Base-by-base conservation (phyloP, 2,329 filamentous ascomycete genomes). In the Aspergillus aculeatinus region DNA sequence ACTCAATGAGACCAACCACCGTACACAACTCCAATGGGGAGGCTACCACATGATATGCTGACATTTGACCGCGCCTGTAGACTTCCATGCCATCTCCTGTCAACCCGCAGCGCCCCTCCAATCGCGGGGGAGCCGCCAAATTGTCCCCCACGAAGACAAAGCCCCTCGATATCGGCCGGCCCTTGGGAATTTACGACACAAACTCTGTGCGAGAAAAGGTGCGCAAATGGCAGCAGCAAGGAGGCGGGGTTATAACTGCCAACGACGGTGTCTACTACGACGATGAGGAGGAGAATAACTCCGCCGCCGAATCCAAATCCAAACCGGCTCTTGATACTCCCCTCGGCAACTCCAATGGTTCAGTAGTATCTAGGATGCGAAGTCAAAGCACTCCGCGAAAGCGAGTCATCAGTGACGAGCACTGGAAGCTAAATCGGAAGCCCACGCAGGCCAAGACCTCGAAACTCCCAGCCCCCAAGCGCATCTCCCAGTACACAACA, bases 351-450 rank as follows among this genome's bases (percentile, higher is more conserved):
- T 63, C 57, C 33, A 66, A 68, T 48, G 50, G 31, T 59, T 67
- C 48, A 6, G 74, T 19, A 44, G 16, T 44, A 12, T n/a, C 39
- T 5, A 44, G 39, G 16, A 74, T 76, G 52, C 69, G 67, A 71
- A 79, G 77, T 67, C 82, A 77, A 72, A 86, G 81, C 53, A 86
- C 91, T 50, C 94, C 94, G 16, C 92, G 91, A 78, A 97, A 96
- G 82, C 87, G 93, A 64, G 91, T 98, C 57, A 87, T 97, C 62
- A 97, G 93, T 73, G 94, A 98, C 77, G 89, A 90, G 57, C 91
- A 96, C 77, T 98, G 94, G 74, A 84, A 83, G 62, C 82, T 81
- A 60, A 83, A 81, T 61, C 82, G 80, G 60, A 82, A 74, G 59
- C 76, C 82, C 9, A 74, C 80, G 0, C 79, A 76, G 60, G 67